Evolutionary conservation across 2,329 filamentous ascomycete genomes (phyloP), one percentile per base, ranked within the genome.

Genomic region (Rugonectria rugulosa): DNA sequence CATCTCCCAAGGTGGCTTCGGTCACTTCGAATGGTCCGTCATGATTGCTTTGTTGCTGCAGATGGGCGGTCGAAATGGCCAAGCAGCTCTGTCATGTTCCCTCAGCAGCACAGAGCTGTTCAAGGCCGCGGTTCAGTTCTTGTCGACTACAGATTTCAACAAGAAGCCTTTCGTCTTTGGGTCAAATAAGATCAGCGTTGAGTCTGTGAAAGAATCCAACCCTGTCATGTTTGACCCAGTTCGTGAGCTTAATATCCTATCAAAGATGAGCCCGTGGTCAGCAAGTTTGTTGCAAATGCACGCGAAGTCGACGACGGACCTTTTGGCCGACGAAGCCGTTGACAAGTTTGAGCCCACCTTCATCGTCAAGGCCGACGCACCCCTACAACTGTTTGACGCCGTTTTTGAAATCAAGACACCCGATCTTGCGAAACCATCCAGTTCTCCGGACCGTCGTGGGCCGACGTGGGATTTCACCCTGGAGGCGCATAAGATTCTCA

Each of bases 81-180:
- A 87, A 60, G 82, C 89, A 2, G 77, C 91, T 6, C 80, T 98
- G 14, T 92, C 92, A 6, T 81, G 85, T 5, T 91, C 91, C 7
- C 89, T 97, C 66, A 97, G 90, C 76, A 90, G 89, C 73, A 95
- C 94, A 20, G 94, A 98, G 73, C 81, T 98, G 38, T 97, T 99
- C 82, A 98, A 97, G 74, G 93, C 92, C 3, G 87, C 88, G 1
- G 78, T 99, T n/a, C 94, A 97, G 70, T 95, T 94, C 63, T 78
- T 99, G 15, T 87, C 89, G 2, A 83, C 85, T 2, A 88, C 85
- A 31, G 88, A 97, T 67, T 78, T 97, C 50, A 79, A 78, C 53
- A 88, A 85, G 65, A 89, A 85, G 62, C 86, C 90, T 0, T 81
- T 88, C 27, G 63, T 81, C 1, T 78, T 87, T 51, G 77, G 68